These are phyloP conservation scores for Sporobolus alterniflorus DNA, from an alignment of 202 grass and related monocot genomes.

Conservation along the genomic window DNA sequence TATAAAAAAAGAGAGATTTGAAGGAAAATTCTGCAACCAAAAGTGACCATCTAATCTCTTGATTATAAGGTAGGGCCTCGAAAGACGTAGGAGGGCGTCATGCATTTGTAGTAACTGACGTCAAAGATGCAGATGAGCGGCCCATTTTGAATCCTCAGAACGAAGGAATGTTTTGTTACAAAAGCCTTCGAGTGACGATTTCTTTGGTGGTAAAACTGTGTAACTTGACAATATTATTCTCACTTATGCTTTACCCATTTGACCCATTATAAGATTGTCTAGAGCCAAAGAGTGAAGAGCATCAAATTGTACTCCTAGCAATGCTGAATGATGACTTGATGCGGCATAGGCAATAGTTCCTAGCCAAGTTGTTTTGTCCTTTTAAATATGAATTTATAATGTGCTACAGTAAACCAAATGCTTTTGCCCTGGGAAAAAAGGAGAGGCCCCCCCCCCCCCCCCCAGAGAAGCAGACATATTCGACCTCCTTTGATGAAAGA, in stretches of 20 bases:
- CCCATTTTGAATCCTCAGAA: not conserved
- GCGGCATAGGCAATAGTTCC: slow-evolving; percentile 38
- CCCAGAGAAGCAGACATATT: slow-evolving; percentile 35
- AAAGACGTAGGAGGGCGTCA: not conserved
- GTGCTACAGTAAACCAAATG: slow-evolving; percentile 28
- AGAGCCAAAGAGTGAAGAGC: not conserved
- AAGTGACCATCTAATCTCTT: not conserved
- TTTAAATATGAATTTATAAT: slow-evolving; percentile 32
- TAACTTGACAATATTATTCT: not conserved
- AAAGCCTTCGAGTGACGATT: not conserved
- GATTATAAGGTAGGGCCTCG: not conserved
- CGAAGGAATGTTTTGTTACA: not conserved
- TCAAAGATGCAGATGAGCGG: not conserved
- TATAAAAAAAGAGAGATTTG: too few relatives aligned
- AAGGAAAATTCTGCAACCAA: too few relatives aligned
- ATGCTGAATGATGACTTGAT: slow-evolving; percentile 24
- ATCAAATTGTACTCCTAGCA: slow-evolving; percentile 13
- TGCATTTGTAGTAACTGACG: not conserved
- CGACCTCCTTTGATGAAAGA: slow-evolving; percentile 18
- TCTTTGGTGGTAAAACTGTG: not conserved
- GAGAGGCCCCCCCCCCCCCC: too few relatives aligned
- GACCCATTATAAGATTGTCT: slow-evolving; percentile 19
- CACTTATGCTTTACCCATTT: not conserved
- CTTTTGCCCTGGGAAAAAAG: slow-evolving; percentile 37
- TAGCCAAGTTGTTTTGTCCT: slow-evolving; percentile 27